Evolutionary conservation across 441 rosid species (phyloP).

Genomic region (Monsonia emarginata): DNA sequence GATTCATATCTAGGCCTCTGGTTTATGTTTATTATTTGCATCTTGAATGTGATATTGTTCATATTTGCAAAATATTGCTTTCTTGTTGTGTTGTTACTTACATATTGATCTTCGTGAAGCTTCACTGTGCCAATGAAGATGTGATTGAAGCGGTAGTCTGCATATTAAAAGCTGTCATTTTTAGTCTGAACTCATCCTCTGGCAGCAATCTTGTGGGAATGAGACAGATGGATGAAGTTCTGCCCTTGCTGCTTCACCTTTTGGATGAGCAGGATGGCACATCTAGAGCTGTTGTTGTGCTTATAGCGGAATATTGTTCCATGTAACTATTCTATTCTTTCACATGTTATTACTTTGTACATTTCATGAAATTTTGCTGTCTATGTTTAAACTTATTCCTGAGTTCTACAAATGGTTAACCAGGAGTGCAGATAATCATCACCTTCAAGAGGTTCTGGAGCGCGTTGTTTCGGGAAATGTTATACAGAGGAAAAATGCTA

Average conservation of each 20-base stretch:
- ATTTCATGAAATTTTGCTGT: constrained; percentile 6
- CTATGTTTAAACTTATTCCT: constrained; percentile 22
- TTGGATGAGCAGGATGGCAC: constrained; percentile 81
- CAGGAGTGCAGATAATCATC: constrained; percentile 45
- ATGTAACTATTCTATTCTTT: constrained; percentile 35
- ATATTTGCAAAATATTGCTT: constrained; percentile 2
- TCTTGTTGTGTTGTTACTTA: constrained; percentile 17
- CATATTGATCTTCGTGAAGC: constrained; percentile 36
- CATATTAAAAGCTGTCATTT: constrained; percentile 55
- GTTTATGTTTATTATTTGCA: background rate
- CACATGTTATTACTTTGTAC: constrained; percentile 6
- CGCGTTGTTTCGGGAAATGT: constrained; percentile 60
- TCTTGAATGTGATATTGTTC: constrained; percentile 1
- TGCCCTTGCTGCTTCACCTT: constrained; percentile 60
- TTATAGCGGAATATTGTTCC: constrained; percentile 66
- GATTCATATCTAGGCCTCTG: background rate
- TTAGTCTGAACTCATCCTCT: constrained; percentile 40
- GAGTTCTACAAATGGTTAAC: constrained; percentile 29
- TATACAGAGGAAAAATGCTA: constrained; percentile 60
- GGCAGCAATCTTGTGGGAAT: constrained; percentile 32
- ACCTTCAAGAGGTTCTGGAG: constrained; percentile 58
- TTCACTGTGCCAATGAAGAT: constrained; percentile 60
- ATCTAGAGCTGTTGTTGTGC: constrained; percentile 62
- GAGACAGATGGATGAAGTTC: constrained; percentile 46
- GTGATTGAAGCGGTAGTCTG: constrained; percentile 52